These are phyloP conservation scores for Pseudogymnoascus verrucosus DNA, from an alignment of 2,329 filamentous ascomycete genomes.

Conservation along the genomic window DNA sequence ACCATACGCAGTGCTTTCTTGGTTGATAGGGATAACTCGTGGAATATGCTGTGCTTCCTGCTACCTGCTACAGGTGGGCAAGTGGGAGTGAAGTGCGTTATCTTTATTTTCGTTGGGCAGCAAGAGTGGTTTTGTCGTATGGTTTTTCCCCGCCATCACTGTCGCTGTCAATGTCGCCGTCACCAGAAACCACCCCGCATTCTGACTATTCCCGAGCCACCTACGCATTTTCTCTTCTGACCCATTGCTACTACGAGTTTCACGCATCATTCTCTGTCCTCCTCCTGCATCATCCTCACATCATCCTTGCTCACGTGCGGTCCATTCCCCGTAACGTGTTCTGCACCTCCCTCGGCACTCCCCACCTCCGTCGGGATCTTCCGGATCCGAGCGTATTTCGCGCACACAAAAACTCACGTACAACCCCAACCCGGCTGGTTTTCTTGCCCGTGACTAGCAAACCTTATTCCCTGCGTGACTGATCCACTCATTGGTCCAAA, in stretches of 20 bases:
- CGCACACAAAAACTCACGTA: neutral
- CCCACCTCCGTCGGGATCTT: neutral
- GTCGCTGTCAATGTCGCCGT: neutral
- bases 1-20: neutral
- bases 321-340: neutral
- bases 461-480: neutral
- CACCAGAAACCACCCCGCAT: neutral
- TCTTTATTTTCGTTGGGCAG: slow-evolving; percentile 6
- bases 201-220: neutral
- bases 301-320: neutral
- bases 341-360: neutral
- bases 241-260: neutral
- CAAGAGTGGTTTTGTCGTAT: neutral
- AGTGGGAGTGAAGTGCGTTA: neutral
- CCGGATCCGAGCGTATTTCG: neutral
- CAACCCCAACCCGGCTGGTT: neutral
- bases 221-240: neutral
- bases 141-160: neutral
- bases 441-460: neutral
- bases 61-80: neutral
- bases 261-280: neutral
- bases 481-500: neutral
- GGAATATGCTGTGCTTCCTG: neutral
- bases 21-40: neutral
- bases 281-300: neutral